These are phyloP conservation scores for Hippophae rhamnoides DNA, from an alignment of 306 rosid species.

Conservation along the genomic window DNA sequence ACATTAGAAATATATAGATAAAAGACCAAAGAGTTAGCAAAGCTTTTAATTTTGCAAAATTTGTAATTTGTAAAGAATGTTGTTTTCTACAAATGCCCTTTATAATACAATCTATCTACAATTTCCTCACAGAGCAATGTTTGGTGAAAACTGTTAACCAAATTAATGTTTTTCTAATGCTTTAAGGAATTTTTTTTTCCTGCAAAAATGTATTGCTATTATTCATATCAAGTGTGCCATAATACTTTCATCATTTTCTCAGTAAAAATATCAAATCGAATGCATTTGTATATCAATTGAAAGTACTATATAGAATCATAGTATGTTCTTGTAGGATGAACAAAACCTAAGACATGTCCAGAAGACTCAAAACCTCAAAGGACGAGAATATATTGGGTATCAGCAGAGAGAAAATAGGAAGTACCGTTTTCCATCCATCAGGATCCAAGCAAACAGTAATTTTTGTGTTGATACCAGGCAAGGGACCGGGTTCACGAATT, in stretches of 20 bases:
- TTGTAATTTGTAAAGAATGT: neutral
- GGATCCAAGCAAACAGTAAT: constrained; percentile 70
- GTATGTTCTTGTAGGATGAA: neutral
- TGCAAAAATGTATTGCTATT: neutral
- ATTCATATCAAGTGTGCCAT: no score
- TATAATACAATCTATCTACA: no score
- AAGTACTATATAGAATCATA: neutral
- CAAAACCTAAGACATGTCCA: neutral
- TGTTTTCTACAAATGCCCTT: neutral
- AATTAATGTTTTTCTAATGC: neutral
- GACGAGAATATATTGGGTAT: neutral
- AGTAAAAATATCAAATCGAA: constrained; percentile 5
- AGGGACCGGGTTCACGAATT: constrained; percentile 59
- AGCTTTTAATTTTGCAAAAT: neutral
- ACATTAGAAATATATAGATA: neutral
- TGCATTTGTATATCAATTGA: neutral
- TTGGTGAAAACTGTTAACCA: neutral
- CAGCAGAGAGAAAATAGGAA: constrained; percentile 10
- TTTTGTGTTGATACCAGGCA: constrained; percentile 61
- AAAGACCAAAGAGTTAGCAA: neutral
- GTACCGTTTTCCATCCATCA: constrained; percentile 82
- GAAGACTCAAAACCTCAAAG: neutral
- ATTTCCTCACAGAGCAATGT: neutral
- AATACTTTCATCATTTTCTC: neutral
- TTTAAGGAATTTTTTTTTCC: neutral